A percentile compares a stretch with the other conserved stretches of the same genome.
These are phyloP conservation scores for Ceratocystis ficicola DNA, from an alignment of 2,329 filamentous ascomycete species.

Conservation along the genomic window DNA sequence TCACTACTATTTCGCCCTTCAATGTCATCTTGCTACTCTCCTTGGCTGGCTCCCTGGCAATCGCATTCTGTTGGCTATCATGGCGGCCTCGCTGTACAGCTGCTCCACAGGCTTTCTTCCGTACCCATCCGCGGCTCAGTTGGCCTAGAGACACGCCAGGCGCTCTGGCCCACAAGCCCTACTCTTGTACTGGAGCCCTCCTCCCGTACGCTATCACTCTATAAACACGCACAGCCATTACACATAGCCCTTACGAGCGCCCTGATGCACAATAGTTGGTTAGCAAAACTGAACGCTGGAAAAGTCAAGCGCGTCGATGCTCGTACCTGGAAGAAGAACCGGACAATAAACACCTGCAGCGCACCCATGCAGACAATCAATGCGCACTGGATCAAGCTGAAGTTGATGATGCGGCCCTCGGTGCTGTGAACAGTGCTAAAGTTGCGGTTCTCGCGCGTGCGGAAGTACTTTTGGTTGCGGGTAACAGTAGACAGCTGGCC, in stretches of 20 bases:
- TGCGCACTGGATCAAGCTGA: constrained; percentile 81
- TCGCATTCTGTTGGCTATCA: too few relatives aligned
- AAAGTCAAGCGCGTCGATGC: constrained; percentile 11
- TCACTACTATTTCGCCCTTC: too few relatives aligned
- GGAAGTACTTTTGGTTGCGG: constrained; percentile 98
- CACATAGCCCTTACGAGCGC: constrained; percentile 58
- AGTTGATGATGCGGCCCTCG: constrained; percentile 91
- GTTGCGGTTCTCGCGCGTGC: constrained; percentile 95
- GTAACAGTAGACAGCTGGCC: constrained; percentile 87
- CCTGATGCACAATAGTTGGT: constrained; percentile 32
- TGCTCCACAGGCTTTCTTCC: neutral
- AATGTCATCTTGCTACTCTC: too few relatives aligned
- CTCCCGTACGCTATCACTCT: too few relatives aligned
- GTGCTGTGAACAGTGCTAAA: constrained; percentile 97
- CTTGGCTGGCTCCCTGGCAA: too few relatives aligned
- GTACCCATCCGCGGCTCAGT: neutral
- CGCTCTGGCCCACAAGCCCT: neutral
- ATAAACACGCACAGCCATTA: constrained; percentile 30
- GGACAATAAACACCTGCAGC: constrained; percentile 90
- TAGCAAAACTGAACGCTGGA: constrained; percentile 15
- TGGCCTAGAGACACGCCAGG: constrained; percentile 12
- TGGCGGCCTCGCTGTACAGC: too few relatives aligned
- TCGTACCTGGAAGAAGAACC: constrained; percentile 91
- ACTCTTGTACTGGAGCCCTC: too few relatives aligned
- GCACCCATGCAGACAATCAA: constrained; percentile 94